Percentiles rank a stretch among this genome's conserved stretches.
phyloP scores from a whole-genome alignment of 345 rosid species.

The Raphanus raphanistrum region DNA sequence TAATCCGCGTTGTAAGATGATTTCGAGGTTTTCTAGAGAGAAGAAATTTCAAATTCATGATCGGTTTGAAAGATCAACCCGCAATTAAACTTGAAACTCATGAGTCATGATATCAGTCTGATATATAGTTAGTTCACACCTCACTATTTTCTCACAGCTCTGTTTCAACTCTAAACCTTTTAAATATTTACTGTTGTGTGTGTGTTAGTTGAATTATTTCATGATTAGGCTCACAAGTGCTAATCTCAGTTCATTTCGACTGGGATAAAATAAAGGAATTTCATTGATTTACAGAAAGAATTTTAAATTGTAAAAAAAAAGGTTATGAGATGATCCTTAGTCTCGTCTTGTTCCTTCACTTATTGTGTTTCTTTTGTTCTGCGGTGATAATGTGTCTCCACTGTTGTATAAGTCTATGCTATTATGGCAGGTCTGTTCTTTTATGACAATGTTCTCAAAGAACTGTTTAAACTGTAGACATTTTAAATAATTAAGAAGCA shows the following conservation, averaged over 20 bases:
- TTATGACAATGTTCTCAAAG: conserved; percentile 1
- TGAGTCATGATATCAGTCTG: not conserved
- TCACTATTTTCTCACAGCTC: not conserved
- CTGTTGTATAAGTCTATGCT: not conserved
- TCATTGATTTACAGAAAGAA: not conserved
- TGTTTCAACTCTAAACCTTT: not conserved
- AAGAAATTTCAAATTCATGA: too few species aligned
- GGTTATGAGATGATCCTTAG: not conserved
- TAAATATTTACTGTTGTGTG: not conserved
- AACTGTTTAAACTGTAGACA: not conserved
- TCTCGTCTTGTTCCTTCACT: conserved; percentile 14
- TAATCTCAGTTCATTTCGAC: not conserved
- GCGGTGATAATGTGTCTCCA: not conserved
- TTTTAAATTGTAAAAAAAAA: not conserved
- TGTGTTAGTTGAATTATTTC: not conserved
- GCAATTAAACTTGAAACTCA: not conserved
- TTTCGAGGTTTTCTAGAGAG: too few species aligned
- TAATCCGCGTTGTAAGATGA: too few species aligned
- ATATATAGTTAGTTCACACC: not conserved
- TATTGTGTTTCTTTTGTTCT: conserved; percentile 12
- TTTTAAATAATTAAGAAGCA: too few species aligned
- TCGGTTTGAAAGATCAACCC: too few species aligned
- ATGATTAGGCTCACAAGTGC: conserved; percentile 9
- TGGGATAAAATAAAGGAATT: not conserved
- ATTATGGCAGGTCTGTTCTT: conserved; percentile 2